phyloP scores from a whole-genome alignment of 768 basidiomycete genomes.

The Mycena galericulata region DNA sequence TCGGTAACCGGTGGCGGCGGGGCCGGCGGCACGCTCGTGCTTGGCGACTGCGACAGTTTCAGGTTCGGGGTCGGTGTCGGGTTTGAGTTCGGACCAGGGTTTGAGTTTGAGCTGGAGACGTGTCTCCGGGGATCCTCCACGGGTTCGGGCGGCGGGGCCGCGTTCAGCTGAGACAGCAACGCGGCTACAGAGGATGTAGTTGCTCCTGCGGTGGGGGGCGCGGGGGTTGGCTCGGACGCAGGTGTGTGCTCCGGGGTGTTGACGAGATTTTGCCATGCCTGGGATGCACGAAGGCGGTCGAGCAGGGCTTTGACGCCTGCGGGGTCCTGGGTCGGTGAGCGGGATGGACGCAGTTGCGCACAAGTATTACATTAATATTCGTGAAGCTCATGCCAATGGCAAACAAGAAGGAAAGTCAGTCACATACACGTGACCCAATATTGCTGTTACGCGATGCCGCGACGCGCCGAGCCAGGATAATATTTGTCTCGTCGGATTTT shows the following conservation, averaged over 20 bases:
- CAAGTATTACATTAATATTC: conserved; percentile 66
- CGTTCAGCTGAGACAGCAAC: conserved; percentile 70
- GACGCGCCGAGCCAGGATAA: no score
- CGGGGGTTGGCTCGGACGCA: conserved; percentile 15
- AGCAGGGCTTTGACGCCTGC: conserved; percentile 76
- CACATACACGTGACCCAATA: no score
- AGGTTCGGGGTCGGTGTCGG: background rate
- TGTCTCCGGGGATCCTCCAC: background rate
- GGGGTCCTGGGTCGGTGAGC: conserved; percentile 63
- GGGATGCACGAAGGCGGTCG: conserved; percentile 73
- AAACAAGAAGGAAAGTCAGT: no score
- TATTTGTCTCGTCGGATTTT: no score
- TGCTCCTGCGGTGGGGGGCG: no score
- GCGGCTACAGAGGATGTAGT: conserved; percentile 76
- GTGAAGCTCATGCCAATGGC: conserved; percentile 62
- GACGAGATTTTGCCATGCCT: conserved; percentile 71
- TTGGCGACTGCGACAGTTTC: background rate
- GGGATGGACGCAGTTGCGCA: conserved; percentile 15
- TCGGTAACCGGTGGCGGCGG: conserved; percentile 36
- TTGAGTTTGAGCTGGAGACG: background rate
- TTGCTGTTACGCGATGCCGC: no score
- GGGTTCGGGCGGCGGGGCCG: conserved; percentile 40
- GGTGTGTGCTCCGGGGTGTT: conserved; percentile 28
- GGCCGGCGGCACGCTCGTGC: conserved; percentile 11
- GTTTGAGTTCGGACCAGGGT: background rate